Evolutionary conservation across 2,329 filamentous ascomycete species (phyloP), one percentile per base, ranked within the genome.

Genomic region (Zymoseptoria tritici): DNA sequence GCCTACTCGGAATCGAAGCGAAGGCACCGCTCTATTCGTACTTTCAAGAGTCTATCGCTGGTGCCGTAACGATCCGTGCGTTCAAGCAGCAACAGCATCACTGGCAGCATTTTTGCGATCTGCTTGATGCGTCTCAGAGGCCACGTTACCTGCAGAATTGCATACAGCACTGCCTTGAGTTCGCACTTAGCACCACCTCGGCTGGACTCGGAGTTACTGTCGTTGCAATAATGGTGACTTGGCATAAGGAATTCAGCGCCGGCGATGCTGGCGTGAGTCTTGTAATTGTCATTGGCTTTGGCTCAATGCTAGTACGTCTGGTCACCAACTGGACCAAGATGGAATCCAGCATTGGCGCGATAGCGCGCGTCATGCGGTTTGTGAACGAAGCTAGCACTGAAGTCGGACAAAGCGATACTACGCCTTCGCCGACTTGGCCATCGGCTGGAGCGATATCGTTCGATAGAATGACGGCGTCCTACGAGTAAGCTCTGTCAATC

Each of bases 1-100:
- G 82, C 49, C 74, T 82, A n/a, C 73, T 84, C 13, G 82, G 84
- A 66, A 73, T 83, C 0, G 81, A 83, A 66, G 73, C 75, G 31
- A 79, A 79, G 60, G 75, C 76, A 1, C 79, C 80, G 0, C 72
- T 83, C 0, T 81, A 79, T 63, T 76, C 79, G 0, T 77, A 82
- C 46, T 83, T 83, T 62, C 68, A 77, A 8, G 82, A 84, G 58
- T 79, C 78, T 0, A 21, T 51, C 0, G 69, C 73, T 7, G 81
- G 81, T 0, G 64, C 83, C 0, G 63, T 75, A 1, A 83, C 79
- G 0, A 78, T 84, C 46, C 78, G 81, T 9, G 77, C 81, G 0
- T 83, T 81, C 55, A 74, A 75, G 2, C 83, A 80, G 79, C 69
- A 73, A 11, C 64, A 65, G 1, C 67, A 70, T 2, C 72, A 78